Evolutionary conservation across 495 filamentous ascomycete genomes (phyloP).

Genomic region (Aspergillus panamensis): DNA sequence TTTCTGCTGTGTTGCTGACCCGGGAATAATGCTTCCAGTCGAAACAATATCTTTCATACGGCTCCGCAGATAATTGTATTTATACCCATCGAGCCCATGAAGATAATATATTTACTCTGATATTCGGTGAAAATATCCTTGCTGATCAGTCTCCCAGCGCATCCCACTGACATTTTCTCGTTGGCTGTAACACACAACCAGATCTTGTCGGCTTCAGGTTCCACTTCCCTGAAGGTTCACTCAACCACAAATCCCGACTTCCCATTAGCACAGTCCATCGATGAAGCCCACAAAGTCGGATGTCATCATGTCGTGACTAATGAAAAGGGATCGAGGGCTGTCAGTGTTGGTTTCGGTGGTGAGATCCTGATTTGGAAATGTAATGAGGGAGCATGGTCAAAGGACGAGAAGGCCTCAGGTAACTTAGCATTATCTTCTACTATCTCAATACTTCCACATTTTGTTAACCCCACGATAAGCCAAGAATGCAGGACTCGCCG

Average conservation of each 20-base stretch:
- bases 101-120: background rate
- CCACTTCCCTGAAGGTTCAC: constrained; percentile 74
- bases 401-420: constrained; percentile 48
- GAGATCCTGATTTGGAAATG: constrained; percentile 76
- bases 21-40: constrained; percentile 55
- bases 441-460: constrained; percentile 16
- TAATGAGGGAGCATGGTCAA: constrained; percentile 52
- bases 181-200: constrained; percentile 75
- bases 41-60: constrained; percentile 92
- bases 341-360: constrained; percentile 83
- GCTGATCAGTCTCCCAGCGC: constrained; percentile 53
- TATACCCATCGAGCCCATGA: constrained; percentile 3
- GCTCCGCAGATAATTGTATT: constrained; percentile 83
- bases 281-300: constrained; percentile 74
- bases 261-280: constrained; percentile 70
- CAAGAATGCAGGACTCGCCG: constrained; percentile 50
- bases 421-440: constrained; percentile 10
- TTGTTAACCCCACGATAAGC: constrained; percentile 13
- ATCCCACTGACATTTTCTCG: constrained; percentile 84
- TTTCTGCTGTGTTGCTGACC: constrained; percentile 11
- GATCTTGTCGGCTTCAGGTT: constrained; percentile 77
- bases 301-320: constrained; percentile 82
- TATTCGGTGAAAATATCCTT: constrained; percentile 8
- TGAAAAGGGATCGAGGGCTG: constrained; percentile 63
- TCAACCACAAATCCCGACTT: constrained; percentile 65